Evolutionary conservation across 1,284 basidiomycete species (phyloP).

Genomic region (Rhodofomes roseus): DNA sequence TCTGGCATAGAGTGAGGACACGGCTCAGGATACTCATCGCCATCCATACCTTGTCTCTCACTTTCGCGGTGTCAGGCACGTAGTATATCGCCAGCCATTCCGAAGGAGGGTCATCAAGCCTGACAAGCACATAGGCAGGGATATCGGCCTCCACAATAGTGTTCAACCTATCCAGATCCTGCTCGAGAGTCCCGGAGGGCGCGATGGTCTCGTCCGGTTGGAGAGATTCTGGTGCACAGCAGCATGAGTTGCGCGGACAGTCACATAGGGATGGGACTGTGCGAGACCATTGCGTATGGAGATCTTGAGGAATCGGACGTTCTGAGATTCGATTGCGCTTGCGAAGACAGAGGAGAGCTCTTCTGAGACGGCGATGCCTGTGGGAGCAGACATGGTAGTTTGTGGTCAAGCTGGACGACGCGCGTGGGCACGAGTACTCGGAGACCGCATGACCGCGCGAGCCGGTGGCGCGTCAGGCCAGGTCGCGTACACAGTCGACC

Average conservation of each 20-base stretch:
- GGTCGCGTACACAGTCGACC: not conserved
- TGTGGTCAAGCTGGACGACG: not conserved
- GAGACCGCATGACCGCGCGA: not conserved
- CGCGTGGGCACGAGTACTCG: not conserved
- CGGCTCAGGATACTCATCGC: not conserved
- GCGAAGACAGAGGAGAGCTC: constrained; percentile 55
- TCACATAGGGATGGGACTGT: constrained; percentile 18
- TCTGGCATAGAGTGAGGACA: constrained; percentile 41
- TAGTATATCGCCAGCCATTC: constrained; percentile 75
- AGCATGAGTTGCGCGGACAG: constrained; percentile 18
- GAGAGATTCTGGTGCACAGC: constrained; percentile 52
- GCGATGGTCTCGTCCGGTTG: constrained; percentile 51
- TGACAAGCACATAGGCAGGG: constrained; percentile 72
- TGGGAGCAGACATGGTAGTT: constrained; percentile 60
- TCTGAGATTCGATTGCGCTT: constrained; percentile 44
- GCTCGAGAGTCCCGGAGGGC: constrained; percentile 45
- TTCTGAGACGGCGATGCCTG: constrained; percentile 56
- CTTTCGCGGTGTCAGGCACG: constrained; percentile 71
- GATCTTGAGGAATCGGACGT: constrained; percentile 69
- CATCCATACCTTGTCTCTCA: constrained; percentile 66
- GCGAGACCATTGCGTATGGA: constrained; percentile 65
- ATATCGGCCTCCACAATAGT: constrained; percentile 52
- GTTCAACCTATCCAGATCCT: constrained; percentile 58
- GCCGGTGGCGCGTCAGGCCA: not conserved
- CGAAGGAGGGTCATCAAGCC: constrained; percentile 51